These are phyloP conservation scores for Neospermospora avenae DNA, from an alignment of 2,329 filamentous ascomycete species.

Conservation along the genomic window DNA sequence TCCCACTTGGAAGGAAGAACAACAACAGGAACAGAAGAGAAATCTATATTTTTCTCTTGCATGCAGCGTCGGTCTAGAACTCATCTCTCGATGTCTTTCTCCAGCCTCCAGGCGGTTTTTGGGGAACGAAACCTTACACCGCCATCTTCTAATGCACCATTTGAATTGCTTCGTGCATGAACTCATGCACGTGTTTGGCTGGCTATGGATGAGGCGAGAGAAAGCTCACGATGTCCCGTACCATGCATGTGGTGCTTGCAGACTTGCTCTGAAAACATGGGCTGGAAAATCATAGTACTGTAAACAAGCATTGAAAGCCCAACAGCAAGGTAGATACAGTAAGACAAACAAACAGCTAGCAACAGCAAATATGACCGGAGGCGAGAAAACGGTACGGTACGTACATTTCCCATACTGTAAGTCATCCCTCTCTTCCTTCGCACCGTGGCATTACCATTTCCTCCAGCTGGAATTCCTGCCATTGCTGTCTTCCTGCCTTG, in stretches of 20 bases:
- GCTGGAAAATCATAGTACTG: too few species aligned
- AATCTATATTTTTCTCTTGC: not conserved
- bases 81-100: too few species aligned
- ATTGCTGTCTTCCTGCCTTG: not conserved
- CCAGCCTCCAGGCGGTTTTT: not conserved
- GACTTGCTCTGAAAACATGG: too few species aligned
- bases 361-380: too few species aligned
- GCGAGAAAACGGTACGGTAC: slow-evolving; percentile 11
- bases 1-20: not conserved
- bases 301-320: not conserved
- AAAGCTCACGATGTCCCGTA: not conserved
- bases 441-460: not conserved
- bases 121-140: not conserved
- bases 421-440: slow-evolving; percentile 21
- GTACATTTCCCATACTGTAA: slow-evolving; percentile 30
- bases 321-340: too few species aligned
- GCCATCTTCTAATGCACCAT: not conserved
- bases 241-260: too few species aligned
- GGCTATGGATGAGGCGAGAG: not conserved
- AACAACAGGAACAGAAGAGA: too few species aligned
- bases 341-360: not conserved
- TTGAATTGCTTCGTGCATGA: not conserved
- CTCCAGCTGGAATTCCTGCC: slow-evolving; percentile 13
- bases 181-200: slow-evolving; percentile 5
- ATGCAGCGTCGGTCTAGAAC: not conserved